phyloP scores from a whole-genome alignment of 1,284 basidiomycete genomes.

The Cystobasidium sp. region DNA sequence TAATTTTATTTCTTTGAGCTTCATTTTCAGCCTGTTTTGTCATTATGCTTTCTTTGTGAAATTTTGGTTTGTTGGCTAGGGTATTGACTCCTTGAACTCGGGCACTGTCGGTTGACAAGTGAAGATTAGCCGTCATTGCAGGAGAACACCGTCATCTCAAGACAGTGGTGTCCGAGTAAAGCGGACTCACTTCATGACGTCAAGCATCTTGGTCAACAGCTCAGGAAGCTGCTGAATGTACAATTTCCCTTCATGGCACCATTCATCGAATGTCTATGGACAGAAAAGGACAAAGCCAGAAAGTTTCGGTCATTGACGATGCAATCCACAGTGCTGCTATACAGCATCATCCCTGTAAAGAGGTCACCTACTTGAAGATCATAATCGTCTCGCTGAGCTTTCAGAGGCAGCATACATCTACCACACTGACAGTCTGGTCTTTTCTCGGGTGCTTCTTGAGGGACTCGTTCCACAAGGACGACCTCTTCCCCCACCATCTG shows the following conservation, averaged over 20 bases:
- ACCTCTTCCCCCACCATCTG: neutral
- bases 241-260: constrained; percentile 3
- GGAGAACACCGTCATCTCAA: neutral
- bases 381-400: neutral
- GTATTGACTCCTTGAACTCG: neutral
- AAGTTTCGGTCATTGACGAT: neutral
- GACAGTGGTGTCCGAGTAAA: neutral
- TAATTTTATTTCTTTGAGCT: constrained; percentile 13
- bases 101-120: neutral
- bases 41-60: neutral
- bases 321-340: neutral
- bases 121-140: neutral
- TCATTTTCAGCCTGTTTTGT: constrained; percentile 8
- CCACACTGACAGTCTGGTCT: neutral
- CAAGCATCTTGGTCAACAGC: constrained; percentile 2
- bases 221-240: neutral
- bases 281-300: neutral
- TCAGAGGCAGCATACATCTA: neutral
- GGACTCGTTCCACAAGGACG: neutral
- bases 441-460: neutral
- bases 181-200: constrained; percentile 7
- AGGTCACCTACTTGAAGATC: constrained; percentile 11
- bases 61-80: neutral
- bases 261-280: constrained; percentile 24
- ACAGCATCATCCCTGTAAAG: neutral